phyloP scores from a whole-genome alignment of 2,329 filamentous ascomycete species.

The Monosporascus sp. region DNA sequence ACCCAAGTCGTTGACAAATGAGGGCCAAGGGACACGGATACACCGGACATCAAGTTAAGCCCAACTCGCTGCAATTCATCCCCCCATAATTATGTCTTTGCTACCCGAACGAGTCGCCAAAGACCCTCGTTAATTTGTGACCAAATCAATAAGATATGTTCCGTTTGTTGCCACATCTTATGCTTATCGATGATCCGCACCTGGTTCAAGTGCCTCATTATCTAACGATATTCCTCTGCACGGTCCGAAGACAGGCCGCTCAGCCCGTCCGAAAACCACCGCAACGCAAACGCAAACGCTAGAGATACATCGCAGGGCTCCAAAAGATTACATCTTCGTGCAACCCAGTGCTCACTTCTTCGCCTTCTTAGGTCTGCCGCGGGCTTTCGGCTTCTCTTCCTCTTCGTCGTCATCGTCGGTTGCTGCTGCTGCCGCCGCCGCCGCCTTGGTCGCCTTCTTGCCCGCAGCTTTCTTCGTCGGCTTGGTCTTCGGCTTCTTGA shows the following conservation, averaged over 20 bases:
- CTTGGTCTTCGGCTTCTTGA: conserved; percentile 80
- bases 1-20: too few species aligned
- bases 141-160: too few species aligned
- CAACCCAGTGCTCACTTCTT: conserved; percentile 31
- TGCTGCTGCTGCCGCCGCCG: conserved; percentile 23
- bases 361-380: conserved; percentile 33
- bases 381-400: conserved; percentile 46
- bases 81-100: too few species aligned
- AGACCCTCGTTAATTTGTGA: too few species aligned
- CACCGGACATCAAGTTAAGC: too few species aligned
- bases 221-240: not conserved
- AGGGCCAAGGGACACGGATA: too few species aligned
- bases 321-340: not conserved
- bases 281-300: not conserved
- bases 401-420: conserved; percentile 43
- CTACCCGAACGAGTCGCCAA: too few species aligned
- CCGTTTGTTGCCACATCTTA: too few species aligned
- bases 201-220: not conserved
- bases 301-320: not conserved
- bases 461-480: conserved; percentile 48
- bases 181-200: too few species aligned
- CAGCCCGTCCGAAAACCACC: not conserved
- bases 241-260: not conserved
- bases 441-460: conserved; percentile 27
- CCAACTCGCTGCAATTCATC: too few species aligned